Evolutionary conservation across 768 basidiomycete genomes (phyloP).

Genomic region (Suillus placidus): DNA sequence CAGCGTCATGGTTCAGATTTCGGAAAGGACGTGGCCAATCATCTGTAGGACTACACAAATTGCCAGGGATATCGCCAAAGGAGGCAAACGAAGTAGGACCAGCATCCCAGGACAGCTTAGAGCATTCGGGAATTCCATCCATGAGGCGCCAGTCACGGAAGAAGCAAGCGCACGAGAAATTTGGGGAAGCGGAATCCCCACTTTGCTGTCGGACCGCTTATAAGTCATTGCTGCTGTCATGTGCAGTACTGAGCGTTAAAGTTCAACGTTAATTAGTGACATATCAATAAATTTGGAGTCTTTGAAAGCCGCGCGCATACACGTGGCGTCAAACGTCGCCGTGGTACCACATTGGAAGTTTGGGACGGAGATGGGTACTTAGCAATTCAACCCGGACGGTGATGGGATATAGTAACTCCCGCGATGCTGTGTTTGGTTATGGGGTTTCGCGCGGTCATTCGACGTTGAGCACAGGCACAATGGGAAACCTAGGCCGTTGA

Average conservation of each 20-base stretch:
- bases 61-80: constrained; percentile 63
- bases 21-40: constrained; percentile 66
- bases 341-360: constrained; percentile 11
- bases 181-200: constrained; percentile 14
- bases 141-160: constrained; percentile 15
- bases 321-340: constrained; percentile 27
- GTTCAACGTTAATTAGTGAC: constrained; percentile 16
- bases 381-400: constrained; percentile 8
- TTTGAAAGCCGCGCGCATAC: constrained; percentile 23
- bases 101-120: constrained; percentile 17
- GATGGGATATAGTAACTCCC: constrained; percentile 16
- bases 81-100: constrained; percentile 45
- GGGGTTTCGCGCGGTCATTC: constrained; percentile 32
- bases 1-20: constrained; percentile 49
- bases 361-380: constrained; percentile 10
- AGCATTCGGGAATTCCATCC: constrained; percentile 21
- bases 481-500: constrained; percentile 12
- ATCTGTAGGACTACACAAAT: constrained; percentile 63
- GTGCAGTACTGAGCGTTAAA: constrained; percentile 26
- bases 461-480: constrained; percentile 13
- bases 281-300: constrained; percentile 23
- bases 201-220: constrained; percentile 19
- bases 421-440: constrained; percentile 6
- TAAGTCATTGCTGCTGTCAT: constrained; percentile 35
- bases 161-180: constrained; percentile 6